phyloP scores from a whole-genome alignment of 1,139 yeast species.

The Schwanniomyces etchellsii region DNA sequence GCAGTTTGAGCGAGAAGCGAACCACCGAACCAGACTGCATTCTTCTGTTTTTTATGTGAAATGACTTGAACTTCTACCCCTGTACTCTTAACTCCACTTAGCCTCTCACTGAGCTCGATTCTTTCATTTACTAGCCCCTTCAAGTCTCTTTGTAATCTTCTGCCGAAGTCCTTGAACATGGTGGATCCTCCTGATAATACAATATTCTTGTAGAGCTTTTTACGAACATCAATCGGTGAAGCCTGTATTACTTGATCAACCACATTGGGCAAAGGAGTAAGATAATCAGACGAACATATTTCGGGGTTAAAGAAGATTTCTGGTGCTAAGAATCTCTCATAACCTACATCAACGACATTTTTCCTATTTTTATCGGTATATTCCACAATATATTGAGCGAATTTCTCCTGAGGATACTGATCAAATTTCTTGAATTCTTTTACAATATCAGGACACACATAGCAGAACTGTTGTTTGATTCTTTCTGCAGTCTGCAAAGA shows the following conservation, averaged over 20 bases:
- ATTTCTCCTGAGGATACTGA: constrained; percentile 81
- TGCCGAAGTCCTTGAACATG: constrained; percentile 97
- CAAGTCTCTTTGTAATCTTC: constrained; percentile 94
- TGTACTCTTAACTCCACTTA: constrained; percentile 80
- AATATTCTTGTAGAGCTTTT: constrained; percentile 90
- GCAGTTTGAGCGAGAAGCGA: constrained; percentile 94
- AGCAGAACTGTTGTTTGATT: constrained; percentile 93
- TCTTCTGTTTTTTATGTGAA: constrained; percentile 93
- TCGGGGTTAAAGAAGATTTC: constrained; percentile 98
- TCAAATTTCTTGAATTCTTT: constrained; percentile 94
- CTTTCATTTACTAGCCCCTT: constrained; percentile 84
- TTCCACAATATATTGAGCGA: constrained; percentile 90
- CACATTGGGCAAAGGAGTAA: constrained; percentile 91
- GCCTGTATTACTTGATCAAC: constrained; percentile 95
- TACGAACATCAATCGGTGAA: constrained; percentile 96
- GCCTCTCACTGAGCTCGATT: constrained; percentile 71
- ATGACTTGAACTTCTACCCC: constrained; percentile 98
- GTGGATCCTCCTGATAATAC: constrained; percentile 97
- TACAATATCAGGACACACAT: constrained; percentile 96
- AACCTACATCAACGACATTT: constrained; percentile 84
- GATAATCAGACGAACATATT: constrained; percentile 88
- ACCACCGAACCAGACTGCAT: constrained; percentile 99
- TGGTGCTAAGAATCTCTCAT: constrained; percentile 96
- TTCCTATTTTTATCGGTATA: constrained; percentile 62
- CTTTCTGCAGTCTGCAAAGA: constrained; percentile 93